A percentile compares a stretch with the other conserved stretches of the same genome.
Evolutionary conservation across 257 asterid species (phyloP).

Genomic region (Solanum chmielewskii): DNA sequence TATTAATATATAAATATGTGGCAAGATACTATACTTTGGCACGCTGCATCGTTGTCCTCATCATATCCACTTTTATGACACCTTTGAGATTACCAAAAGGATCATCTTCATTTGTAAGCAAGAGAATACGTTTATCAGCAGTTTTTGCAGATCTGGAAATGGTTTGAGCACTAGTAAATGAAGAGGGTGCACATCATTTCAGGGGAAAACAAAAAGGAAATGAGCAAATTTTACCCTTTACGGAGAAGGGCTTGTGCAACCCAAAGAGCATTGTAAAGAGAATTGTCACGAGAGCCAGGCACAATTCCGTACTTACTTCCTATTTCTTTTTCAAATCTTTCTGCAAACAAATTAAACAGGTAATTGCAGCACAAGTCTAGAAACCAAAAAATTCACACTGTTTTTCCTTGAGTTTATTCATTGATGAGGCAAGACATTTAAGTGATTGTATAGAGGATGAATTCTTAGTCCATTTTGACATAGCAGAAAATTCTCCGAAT

Average conservation of each 20-base stretch:
- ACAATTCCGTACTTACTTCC: conserved; percentile 82
- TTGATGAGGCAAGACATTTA: not conserved
- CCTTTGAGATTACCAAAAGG: conserved; percentile 86
- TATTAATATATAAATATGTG: not conserved
- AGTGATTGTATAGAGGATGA: not conserved
- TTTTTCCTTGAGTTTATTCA: not conserved
- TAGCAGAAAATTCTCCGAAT: not conserved
- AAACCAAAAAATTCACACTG: not conserved
- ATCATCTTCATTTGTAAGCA: conserved; percentile 94
- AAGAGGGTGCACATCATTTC: not conserved
- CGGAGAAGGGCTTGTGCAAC: conserved; percentile 91
- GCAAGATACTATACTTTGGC: conserved; percentile 52
- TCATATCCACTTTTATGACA: conserved; percentile 81
- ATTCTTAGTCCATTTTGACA: not conserved
- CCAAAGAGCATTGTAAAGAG: conserved; percentile 95
- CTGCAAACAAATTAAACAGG: conserved; percentile 34
- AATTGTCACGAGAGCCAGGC: conserved; percentile 83
- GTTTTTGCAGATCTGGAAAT: conserved; percentile 63
- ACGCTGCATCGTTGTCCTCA: conserved; percentile 86
- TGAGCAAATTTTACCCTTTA: conserved; percentile 50
- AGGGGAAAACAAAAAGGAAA: conserved; percentile 1
- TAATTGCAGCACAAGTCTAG: not conserved
- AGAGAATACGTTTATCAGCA: conserved; percentile 71
- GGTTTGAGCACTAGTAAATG: not conserved
- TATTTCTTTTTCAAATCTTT: conserved; percentile 51